A percentile compares a stretch with the other conserved stretches of the same genome.
Evolutionary conservation across 495 filamentous ascomycete species (phyloP).

Genomic region (Neohortaea acidophila): DNA sequence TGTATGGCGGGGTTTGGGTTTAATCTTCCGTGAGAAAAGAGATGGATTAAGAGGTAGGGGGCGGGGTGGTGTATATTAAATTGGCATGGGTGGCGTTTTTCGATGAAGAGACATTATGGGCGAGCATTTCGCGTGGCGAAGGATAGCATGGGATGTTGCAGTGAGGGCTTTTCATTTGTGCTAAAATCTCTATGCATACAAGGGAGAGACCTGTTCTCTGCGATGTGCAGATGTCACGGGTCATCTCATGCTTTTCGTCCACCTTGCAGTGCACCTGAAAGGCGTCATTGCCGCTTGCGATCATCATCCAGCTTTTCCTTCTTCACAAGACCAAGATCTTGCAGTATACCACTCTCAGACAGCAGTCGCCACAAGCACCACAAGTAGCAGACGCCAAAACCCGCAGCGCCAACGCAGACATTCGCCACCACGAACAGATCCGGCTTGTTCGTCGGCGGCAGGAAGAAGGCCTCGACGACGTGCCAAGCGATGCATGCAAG

Average conservation of each 20-base stretch:
- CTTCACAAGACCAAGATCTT: constrained; percentile 4
- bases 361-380: constrained; percentile 72
- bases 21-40: constrained; percentile 39
- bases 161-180: too few relatives aligned
- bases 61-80: too few relatives aligned
- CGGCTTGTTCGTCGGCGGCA: constrained; percentile 58
- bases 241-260: too few relatives aligned
- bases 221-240: too few relatives aligned
- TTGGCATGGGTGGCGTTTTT: too few relatives aligned
- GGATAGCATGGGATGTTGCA: too few relatives aligned
- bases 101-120: too few relatives aligned
- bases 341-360: constrained; percentile 35
- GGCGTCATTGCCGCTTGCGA: constrained; percentile 16
- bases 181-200: too few relatives aligned
- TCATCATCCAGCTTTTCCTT: constrained; percentile 5
- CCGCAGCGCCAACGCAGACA: constrained; percentile 66
- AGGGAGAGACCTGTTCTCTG: too few relatives aligned
- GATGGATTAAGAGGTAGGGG: too few relatives aligned
- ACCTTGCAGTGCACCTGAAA: too few relatives aligned
- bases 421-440: constrained; percentile 91
- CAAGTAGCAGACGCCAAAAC: constrained; percentile 72
- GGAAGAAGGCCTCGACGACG: constrained; percentile 48
- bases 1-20: constrained; percentile 96
- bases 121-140: too few relatives aligned
- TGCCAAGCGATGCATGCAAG: constrained; percentile 65